Evolutionary conservation across 2,329 filamentous ascomycete species (phyloP).

Genomic region (Tympanopsis confertula): DNA sequence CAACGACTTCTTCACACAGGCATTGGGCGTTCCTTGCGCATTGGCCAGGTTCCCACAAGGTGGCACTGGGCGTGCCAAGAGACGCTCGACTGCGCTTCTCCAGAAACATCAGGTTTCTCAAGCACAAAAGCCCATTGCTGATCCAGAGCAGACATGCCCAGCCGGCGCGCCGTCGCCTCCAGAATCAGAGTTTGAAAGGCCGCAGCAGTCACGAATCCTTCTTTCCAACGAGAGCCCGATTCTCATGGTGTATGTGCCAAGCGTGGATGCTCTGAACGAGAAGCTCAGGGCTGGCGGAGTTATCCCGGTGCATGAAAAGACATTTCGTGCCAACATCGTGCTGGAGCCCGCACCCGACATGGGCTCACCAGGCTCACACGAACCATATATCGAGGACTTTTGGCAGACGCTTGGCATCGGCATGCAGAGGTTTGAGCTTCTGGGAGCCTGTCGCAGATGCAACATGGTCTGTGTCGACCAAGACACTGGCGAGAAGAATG

Average conservation of each 20-base stretch:
- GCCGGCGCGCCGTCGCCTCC: constrained; percentile 40
- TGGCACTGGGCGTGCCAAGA: constrained; percentile 41
- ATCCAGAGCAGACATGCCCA: constrained; percentile 11
- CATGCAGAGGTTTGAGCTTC: constrained; percentile 49
- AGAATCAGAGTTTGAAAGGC: constrained; percentile 40
- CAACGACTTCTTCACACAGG: constrained; percentile 65
- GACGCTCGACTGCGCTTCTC: constrained; percentile 63
- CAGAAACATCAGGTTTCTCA: constrained; percentile 48
- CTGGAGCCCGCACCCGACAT: constrained; percentile 30
- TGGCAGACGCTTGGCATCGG: constrained; percentile 67
- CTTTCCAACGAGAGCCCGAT: constrained; percentile 93
- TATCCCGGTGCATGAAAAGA: constrained; percentile 53
- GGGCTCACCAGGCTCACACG: constrained; percentile 16
- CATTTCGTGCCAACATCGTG: constrained; percentile 84
- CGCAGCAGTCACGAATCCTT: constrained; percentile 46
- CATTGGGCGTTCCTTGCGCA: constrained; percentile 68
- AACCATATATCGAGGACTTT: constrained; percentile 67
- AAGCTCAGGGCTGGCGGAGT: constrained; percentile 51
- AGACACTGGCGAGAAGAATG: constrained; percentile 60
- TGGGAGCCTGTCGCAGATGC: constrained; percentile 78
- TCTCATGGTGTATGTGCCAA: constrained; percentile 69
- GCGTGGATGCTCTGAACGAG: constrained; percentile 66
- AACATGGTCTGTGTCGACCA: constrained; percentile 97
- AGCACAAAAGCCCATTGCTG: constrained; percentile 6
- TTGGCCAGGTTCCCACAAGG: constrained; percentile 73